A percentile compares a stretch with the other conserved stretches of the same genome.
phyloP scores from a whole-genome alignment of 176 grass and related monocot genomes.

The Paspalum vaginatum region DNA sequence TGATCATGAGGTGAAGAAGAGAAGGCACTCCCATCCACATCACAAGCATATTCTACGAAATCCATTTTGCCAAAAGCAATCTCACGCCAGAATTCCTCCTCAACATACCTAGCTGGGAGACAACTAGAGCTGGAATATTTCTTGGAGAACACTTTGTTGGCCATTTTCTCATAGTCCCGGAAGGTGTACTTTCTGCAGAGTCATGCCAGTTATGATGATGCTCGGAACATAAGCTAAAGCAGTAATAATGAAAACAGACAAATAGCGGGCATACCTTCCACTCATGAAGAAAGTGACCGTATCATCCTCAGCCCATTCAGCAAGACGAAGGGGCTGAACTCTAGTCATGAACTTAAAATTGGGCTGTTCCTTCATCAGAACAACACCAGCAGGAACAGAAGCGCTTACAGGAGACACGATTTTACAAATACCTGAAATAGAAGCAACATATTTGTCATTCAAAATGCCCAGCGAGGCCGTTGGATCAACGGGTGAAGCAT shows the following conservation, averaged over 20 bases:
- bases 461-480: not conserved
- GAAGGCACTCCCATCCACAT: slow-evolving; percentile 99
- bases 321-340: slow-evolving; percentile 89
- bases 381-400: slow-evolving; percentile 85
- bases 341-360: slow-evolving; percentile 95
- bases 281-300: slow-evolving; percentile 94
- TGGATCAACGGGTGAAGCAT: slow-evolving; percentile 5
- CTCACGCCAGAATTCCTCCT: slow-evolving; percentile 99
- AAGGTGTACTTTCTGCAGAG: slow-evolving; percentile 94
- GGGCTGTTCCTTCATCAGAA: slow-evolving; percentile 83
- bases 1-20: slow-evolving; percentile 80
- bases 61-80: slow-evolving; percentile 96
- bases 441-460: not conserved
- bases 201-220: slow-evolving; percentile 25
- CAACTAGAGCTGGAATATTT: slow-evolving; percentile 86
- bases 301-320: slow-evolving; percentile 87
- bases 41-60: slow-evolving; percentile 96
- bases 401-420: slow-evolving; percentile 76
- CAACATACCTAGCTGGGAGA: slow-evolving; percentile 75
- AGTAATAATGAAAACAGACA: slow-evolving; percentile 18
- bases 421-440: slow-evolving; percentile 86
- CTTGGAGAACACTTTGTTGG: slow-evolving; percentile 86
- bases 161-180: slow-evolving; percentile 95
- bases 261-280: slow-evolving; percentile 66
- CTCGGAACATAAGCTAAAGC: not conserved